Percentiles rank a stretch among this genome's conserved stretches.
phyloP scores from a whole-genome alignment of 164 flowering plant genomes.

The Akebia trifoliata region DNA sequence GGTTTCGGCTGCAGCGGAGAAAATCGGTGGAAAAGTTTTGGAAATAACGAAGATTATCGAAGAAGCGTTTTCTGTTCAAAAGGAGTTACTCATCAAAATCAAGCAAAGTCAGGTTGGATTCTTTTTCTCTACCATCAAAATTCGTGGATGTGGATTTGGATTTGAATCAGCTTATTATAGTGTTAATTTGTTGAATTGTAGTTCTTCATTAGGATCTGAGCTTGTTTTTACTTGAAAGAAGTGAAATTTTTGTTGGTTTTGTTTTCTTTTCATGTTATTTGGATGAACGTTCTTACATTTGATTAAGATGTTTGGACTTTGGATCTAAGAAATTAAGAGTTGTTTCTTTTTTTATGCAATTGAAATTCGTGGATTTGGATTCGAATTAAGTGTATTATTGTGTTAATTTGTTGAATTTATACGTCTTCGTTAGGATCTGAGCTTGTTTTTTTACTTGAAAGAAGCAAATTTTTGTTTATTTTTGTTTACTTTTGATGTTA shows the following conservation, averaged over 20 bases:
- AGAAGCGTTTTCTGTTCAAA: constrained; percentile 63
- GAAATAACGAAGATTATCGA: constrained; percentile 59
- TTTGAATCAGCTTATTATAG: not conserved
- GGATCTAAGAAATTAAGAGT: constrained; percentile 2
- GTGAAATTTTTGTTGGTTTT: not conserved
- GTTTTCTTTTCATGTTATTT: not conserved
- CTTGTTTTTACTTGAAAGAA: not conserved
- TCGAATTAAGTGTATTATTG: not conserved
- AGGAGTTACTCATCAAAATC: constrained; percentile 63
- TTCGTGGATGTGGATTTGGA: not conserved
- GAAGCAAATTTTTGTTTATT: not conserved
- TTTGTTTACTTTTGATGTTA: not conserved
- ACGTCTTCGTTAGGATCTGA: not conserved
- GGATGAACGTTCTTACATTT: not conserved
- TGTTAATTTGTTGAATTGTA: not conserved
- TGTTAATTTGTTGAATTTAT: not conserved
- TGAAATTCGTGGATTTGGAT: not conserved
- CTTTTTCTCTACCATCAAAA: not conserved
- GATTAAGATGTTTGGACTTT: not conserved
- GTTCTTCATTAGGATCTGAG: not conserved
- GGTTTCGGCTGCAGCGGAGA: constrained; percentile 65
- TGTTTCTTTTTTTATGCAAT: not conserved
- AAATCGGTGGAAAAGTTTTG: constrained; percentile 84
- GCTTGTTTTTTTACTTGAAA: not conserved
- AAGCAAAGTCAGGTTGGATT: constrained; percentile 68